phyloP scores from a whole-genome alignment of 495 filamentous ascomycete species.

The Tuber melanosporum region DNA sequence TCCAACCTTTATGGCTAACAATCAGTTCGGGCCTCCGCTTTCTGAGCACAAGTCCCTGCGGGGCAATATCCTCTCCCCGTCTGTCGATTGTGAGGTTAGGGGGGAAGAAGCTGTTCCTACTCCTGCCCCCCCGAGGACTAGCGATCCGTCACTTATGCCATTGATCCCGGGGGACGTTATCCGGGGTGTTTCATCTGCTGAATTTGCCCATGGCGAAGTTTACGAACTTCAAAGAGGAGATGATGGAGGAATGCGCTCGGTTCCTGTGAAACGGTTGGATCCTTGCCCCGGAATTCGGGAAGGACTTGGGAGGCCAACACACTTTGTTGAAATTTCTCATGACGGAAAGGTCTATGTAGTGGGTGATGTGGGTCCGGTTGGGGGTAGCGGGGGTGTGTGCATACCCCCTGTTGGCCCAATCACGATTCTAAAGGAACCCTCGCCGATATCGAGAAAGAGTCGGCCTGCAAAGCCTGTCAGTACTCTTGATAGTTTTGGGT shows the following conservation, averaged over 20 bases:
- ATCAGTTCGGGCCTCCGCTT: neutral
- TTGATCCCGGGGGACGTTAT: neutral
- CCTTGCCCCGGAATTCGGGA: neutral
- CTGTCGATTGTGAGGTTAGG: neutral
- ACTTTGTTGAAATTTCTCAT: neutral
- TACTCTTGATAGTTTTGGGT: neutral
- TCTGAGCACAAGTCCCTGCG: neutral
- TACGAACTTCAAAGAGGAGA: neutral
- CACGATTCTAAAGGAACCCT: neutral
- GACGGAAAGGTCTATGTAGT: neutral
- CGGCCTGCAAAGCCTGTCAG: neutral
- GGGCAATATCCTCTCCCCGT: neutral
- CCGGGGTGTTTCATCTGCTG: neutral
- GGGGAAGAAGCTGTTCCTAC: neutral
- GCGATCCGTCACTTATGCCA: neutral
- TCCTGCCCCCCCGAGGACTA: neutral
- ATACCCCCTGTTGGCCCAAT: neutral
- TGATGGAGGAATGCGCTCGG: neutral
- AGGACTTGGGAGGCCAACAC: neutral
- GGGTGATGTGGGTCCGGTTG: neutral
- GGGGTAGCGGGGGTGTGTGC: neutral
- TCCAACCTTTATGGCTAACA: neutral
- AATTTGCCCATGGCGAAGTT: neutral
- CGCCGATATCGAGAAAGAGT: neutral
- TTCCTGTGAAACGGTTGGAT: neutral